Evolutionary conservation across 306 rosid species (phyloP).

Genomic region (Argentina anserina): DNA sequence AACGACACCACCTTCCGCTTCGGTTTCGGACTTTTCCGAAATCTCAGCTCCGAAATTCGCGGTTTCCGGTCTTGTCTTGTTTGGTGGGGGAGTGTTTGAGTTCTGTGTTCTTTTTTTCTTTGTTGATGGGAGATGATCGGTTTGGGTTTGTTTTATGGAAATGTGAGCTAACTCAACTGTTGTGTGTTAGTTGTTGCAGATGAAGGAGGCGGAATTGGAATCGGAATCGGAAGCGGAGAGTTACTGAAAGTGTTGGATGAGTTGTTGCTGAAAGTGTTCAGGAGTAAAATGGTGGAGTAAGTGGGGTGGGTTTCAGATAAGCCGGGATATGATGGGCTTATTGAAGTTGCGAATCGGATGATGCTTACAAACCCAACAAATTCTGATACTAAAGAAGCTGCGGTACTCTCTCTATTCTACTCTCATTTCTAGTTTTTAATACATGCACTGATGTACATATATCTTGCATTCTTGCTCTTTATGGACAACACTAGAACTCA

Average conservation of each 20-base stretch:
- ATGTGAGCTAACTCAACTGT: background rate
- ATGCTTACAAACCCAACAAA: slow-evolving; percentile 60
- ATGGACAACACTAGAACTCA: background rate
- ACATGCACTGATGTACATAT: background rate
- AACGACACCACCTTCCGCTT: background rate
- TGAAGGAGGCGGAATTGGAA: background rate
- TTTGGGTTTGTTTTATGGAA: background rate
- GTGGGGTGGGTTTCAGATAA: slow-evolving; percentile 85
- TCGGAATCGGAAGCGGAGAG: slow-evolving; percentile 15
- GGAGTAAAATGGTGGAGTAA: slow-evolving; percentile 76
- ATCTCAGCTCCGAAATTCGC: slow-evolving; percentile 23
- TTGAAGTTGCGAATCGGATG: slow-evolving; percentile 72
- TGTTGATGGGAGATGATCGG: background rate
- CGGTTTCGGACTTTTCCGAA: slow-evolving; percentile 3
- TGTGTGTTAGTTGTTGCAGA: background rate
- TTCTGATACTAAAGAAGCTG: slow-evolving; percentile 62
- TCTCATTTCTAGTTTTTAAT: background rate
- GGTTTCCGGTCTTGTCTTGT: slow-evolving; percentile 32
- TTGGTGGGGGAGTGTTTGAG: slow-evolving; percentile 39
- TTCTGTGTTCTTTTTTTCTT: too few species aligned
- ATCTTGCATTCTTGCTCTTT: background rate
- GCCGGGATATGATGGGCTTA: slow-evolving; percentile 80
- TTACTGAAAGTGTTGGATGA: slow-evolving; percentile 61
- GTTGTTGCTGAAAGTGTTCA: slow-evolving; percentile 68
- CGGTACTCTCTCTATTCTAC: slow-evolving; percentile 37